Base-by-base conservation (phyloP, 345 rosid species). In the Brassica nigra region DNA sequence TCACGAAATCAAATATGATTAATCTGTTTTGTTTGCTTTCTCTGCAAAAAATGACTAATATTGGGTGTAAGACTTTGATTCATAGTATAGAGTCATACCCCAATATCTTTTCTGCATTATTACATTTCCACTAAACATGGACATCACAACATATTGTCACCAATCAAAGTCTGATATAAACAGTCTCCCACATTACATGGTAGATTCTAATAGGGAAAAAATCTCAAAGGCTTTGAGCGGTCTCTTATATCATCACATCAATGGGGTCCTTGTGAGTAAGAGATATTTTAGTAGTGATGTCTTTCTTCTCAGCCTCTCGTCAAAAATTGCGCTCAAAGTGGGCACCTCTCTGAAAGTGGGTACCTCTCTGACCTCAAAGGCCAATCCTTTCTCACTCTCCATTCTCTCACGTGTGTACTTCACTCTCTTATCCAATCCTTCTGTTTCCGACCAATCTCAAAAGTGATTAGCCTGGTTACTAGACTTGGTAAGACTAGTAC, bases 271-370 rank as follows among this genome's bases (percentile, higher is more conserved):
- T 20, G 0, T 0, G 62, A 80, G 0, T 1, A 49, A 75, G 80
- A 80, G 58, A 80, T 80, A 14, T 49, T 49, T 75, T 70, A 10
- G 36, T 63, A 23, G 34, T 18, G 27, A 70, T 57, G 47, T 64
- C 42, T 62, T n/a, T 69, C 79, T 75, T 57, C 71, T 75, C 69
- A 70, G 76, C 83, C 80, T 80, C 73, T 80, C 52, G 23, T 74
- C 57, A 62, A 65, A 68, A 62, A 18, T 79, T 16, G 55, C 74
- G 49, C 57, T 77, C 49, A 70, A 76, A 80, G 76, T 71, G 37
- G 79, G 15, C 18, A 18, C 18, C 18, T 18, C 18, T 18, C 18
- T 18, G 18, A 18, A 18, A 18, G 18, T 18, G 18, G 18, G 18
- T 20, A 58, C 33, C 62, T 4, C 77, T 71, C 77, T 71, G 33